phyloP scores from a whole-genome alignment of 768 basidiomycete genomes.

The Psilocybe sp. region DNA sequence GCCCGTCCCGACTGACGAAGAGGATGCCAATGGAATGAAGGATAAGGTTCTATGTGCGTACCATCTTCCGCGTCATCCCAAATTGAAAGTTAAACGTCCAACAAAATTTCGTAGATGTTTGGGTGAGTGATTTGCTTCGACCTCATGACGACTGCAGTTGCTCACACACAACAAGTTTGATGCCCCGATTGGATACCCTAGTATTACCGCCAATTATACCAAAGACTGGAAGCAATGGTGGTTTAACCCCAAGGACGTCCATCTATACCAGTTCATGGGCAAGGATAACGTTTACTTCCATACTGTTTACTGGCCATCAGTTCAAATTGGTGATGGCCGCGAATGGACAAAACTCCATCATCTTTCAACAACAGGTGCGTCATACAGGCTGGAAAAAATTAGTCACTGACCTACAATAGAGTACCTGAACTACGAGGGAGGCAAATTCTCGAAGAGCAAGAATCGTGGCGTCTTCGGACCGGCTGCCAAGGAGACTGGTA shows the following conservation, averaged over 20 bases:
- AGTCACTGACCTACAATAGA: slow-evolving; percentile 43
- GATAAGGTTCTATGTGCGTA: slow-evolving; percentile 93
- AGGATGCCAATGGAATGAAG: slow-evolving; percentile 81
- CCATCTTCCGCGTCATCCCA: neutral
- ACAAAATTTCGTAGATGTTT: slow-evolving; percentile 63
- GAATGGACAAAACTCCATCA: slow-evolving; percentile 94
- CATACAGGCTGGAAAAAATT: neutral
- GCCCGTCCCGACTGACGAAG: slow-evolving; percentile 76
- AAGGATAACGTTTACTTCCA: slow-evolving; percentile 99
- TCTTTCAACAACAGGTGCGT: slow-evolving; percentile 88
- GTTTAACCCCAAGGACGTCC: slow-evolving; percentile 87
- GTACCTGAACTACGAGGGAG: slow-evolving; percentile 96
- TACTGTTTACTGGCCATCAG: slow-evolving; percentile 90
- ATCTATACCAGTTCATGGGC: slow-evolving; percentile 98
- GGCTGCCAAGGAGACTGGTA: slow-evolving; percentile 88
- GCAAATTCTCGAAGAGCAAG: slow-evolving; percentile 97
- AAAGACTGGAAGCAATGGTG: slow-evolving; percentile 97
- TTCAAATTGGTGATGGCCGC: slow-evolving; percentile 84
- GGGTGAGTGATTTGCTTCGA: slow-evolving; percentile 54
- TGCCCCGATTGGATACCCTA: slow-evolving; percentile 94
- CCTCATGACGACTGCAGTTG: slow-evolving; percentile 3
- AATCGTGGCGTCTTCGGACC: slow-evolving; percentile 97
- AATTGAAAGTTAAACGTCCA: slow-evolving; percentile 1
- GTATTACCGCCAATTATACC: slow-evolving; percentile 95
- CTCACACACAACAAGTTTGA: slow-evolving; percentile 67